Percentiles rank a stretch among this genome's conserved stretches.
Conservation (phyloP, 176 grass and related monocot genomes). For the Leersia perrieri region DNA sequence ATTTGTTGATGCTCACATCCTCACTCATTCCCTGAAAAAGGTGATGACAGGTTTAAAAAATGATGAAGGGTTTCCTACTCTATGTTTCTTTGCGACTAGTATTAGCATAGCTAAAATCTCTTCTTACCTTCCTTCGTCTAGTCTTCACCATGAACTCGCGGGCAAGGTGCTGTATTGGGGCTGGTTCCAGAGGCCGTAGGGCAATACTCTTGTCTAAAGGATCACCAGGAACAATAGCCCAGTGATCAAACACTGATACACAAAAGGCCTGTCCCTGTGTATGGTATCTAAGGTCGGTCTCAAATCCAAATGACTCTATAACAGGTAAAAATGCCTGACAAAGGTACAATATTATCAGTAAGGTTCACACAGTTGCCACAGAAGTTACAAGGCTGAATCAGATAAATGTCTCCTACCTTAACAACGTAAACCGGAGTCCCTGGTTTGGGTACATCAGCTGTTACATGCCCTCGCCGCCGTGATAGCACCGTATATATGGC, state of each 20-base stretch:
- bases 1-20: slow-evolving; percentile 96
- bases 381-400: slow-evolving; percentile 16
- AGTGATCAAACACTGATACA: slow-evolving; percentile 93
- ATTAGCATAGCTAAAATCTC: neutral
- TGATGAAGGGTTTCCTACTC: neutral
- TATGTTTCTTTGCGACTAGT: neutral
- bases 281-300: slow-evolving; percentile 94
- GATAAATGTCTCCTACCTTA: slow-evolving; percentile 50
- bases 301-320: slow-evolving; percentile 98
- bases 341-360: slow-evolving; percentile 20
- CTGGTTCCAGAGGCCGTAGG: slow-evolving; percentile 84
- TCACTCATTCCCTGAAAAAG: slow-evolving; percentile 94
- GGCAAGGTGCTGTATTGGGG: slow-evolving; percentile 90
- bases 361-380: neutral
- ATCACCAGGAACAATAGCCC: slow-evolving; percentile 97
- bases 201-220: slow-evolving; percentile 92
- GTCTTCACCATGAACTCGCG: slow-evolving; percentile 99
- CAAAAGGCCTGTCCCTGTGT: slow-evolving; percentile 98
- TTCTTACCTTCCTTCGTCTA: slow-evolving; percentile 68
- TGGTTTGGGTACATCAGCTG: slow-evolving; percentile 90
- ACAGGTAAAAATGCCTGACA: slow-evolving; percentile 93
- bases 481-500: slow-evolving; percentile 97
- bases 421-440: slow-evolving; percentile 92
- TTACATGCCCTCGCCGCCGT: slow-evolving; percentile 86
- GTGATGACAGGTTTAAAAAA: neutral